Conservation (phyloP, 2,329 filamentous ascomycete genomes). For the Exophiala sideris region DNA sequence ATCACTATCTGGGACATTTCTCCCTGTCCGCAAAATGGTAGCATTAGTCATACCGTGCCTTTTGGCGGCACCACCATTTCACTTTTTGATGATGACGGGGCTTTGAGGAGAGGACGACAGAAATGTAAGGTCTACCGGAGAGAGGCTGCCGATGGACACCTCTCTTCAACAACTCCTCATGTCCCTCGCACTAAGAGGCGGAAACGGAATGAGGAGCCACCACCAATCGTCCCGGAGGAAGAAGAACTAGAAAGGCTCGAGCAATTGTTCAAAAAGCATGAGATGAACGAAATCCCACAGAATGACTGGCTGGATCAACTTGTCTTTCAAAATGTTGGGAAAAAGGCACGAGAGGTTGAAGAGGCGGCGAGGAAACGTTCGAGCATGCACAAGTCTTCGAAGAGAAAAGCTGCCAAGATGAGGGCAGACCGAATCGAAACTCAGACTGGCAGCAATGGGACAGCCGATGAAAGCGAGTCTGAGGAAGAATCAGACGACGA, state of each 20-base stretch:
- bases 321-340: slow-evolving; percentile 87
- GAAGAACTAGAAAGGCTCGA: slow-evolving; percentile 88
- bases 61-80: slow-evolving; percentile 92
- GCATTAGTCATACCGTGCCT: slow-evolving; percentile 74
- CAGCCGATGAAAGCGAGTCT: slow-evolving; percentile 33
- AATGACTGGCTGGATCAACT: slow-evolving; percentile 95
- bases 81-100: slow-evolving; percentile 90
- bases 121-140: slow-evolving; percentile 84
- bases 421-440: slow-evolving; percentile 19
- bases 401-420: slow-evolving; percentile 26
- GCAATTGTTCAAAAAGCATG: slow-evolving; percentile 90
- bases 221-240: slow-evolving; percentile 62
- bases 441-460: slow-evolving; percentile 41
- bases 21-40: slow-evolving; percentile 67
- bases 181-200: slow-evolving; percentile 55
- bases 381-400: slow-evolving; percentile 35
- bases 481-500: slow-evolving; percentile 49
- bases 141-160: slow-evolving; percentile 79
- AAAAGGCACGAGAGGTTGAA: slow-evolving; percentile 63
- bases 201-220: slow-evolving; percentile 45
- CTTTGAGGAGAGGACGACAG: slow-evolving; percentile 84
- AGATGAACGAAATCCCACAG: slow-evolving; percentile 91
- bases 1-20: slow-evolving; percentile 96
- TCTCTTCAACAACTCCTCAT: slow-evolving; percentile 74
- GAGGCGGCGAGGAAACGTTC: slow-evolving; percentile 60